Percentiles rank a stretch among this genome's conserved stretches.
phyloP scores from a whole-genome alignment of 305 asterid species.

The Withania somnifera region DNA sequence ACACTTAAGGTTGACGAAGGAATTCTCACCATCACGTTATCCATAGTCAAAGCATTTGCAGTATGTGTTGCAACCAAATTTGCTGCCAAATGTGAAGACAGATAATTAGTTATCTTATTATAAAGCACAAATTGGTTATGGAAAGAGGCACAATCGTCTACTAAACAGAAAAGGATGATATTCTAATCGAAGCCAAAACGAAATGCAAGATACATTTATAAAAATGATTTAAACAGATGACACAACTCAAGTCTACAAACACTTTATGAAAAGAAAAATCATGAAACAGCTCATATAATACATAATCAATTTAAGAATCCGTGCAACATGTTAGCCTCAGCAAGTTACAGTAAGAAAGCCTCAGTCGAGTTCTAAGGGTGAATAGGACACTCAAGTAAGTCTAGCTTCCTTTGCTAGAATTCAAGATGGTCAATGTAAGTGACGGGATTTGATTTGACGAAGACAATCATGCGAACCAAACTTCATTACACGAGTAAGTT shows the following conservation, averaged over 20 bases:
- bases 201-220: background rate
- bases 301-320: background rate
- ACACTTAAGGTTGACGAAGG: background rate
- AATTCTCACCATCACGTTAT: constrained; percentile 35
- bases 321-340: background rate
- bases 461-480: background rate
- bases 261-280: background rate
- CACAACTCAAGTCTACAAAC: background rate
- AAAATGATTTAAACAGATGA: background rate
- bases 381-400: background rate
- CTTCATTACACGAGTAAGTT: background rate
- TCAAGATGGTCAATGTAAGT: background rate
- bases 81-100: constrained; percentile 22
- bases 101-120: background rate
- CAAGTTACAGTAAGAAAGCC: background rate
- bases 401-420: background rate
- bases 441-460: background rate
- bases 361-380: background rate
- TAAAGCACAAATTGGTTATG: background rate
- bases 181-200: too few species aligned
- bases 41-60: constrained; percentile 40
- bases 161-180: background rate
- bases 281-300: background rate
- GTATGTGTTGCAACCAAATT: constrained; percentile 30
- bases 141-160: background rate